Evolutionary conservation across 148 eudicot genomes (phyloP).

Genomic region (Selenicereus undatus): DNA sequence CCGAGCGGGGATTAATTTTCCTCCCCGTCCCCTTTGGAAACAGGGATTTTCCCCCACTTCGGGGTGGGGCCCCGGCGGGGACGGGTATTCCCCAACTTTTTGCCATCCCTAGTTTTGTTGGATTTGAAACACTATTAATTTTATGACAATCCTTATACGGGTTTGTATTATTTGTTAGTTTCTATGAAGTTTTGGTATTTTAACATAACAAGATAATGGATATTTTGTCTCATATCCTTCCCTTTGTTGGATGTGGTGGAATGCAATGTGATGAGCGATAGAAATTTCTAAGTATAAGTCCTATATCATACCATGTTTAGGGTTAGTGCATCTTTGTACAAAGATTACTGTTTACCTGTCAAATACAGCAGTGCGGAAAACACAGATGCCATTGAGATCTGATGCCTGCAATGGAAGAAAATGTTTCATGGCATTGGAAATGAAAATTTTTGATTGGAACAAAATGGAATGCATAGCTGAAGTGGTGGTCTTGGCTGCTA

Average conservation of each 20-base stretch:
- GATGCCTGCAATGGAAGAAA: background rate
- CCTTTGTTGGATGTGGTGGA: background rate
- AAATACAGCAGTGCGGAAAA: background rate
- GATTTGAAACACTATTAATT: background rate
- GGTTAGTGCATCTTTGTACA: background rate
- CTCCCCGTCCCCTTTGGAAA: too few species aligned
- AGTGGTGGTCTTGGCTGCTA: conserved; percentile 17
- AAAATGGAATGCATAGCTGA: background rate
- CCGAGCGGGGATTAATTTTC: too few species aligned
- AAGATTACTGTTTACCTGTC: background rate
- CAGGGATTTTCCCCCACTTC: too few species aligned
- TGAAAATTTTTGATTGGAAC: background rate
- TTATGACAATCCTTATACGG: background rate
- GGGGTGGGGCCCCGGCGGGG: too few species aligned
- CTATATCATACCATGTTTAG: background rate
- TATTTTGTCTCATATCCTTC: background rate
- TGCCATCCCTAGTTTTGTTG: too few species aligned
- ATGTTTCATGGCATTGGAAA: background rate
- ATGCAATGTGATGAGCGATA: background rate
- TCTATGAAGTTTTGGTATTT: background rate
- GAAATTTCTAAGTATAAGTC: background rate
- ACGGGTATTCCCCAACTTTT: too few species aligned
- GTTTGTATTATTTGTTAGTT: background rate
- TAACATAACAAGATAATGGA: background rate
- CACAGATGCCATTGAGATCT: background rate